Evolutionary conservation across 306 rosid genomes (phyloP).

Genomic region (Cicer pinnatifidum): DNA sequence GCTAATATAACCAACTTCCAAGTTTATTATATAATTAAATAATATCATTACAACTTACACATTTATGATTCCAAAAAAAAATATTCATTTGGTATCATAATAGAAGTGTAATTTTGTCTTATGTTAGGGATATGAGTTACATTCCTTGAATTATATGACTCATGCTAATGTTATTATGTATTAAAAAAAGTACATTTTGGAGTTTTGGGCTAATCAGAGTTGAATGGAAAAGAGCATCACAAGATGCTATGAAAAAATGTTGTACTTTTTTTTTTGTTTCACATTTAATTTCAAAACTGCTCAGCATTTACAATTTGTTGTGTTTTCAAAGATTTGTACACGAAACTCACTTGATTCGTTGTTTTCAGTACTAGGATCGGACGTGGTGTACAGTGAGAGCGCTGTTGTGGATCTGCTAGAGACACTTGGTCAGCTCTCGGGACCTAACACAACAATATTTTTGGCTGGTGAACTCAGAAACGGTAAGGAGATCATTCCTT

Average conservation of each 20-base stretch:
- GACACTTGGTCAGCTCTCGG: constrained; percentile 70
- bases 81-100: not conserved
- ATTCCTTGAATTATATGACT: not conserved
- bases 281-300: not conserved
- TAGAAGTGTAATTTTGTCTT: not conserved
- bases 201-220: not conserved
- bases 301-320: not conserved
- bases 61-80: not conserved
- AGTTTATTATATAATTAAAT: not conserved
- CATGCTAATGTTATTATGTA: not conserved
- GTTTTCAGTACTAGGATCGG: constrained; percentile 76
- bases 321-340: not conserved
- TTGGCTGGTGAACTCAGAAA: constrained; percentile 86
- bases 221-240: constrained; percentile 12
- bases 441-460: constrained; percentile 70
- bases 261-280: no score
- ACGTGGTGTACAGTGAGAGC: constrained; percentile 78
- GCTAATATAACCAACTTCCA: not conserved
- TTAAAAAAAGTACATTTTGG: constrained; percentile 4
- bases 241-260: not conserved
- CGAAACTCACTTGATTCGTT: not conserved
- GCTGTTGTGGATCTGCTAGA: constrained; percentile 75
- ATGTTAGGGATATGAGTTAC: not conserved
- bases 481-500: constrained; percentile 48
- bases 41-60: constrained; percentile 1